Evolutionary conservation across 1,139 yeast genomes (phyloP).

Genomic region (Hyphopichia buzzinii): DNA sequence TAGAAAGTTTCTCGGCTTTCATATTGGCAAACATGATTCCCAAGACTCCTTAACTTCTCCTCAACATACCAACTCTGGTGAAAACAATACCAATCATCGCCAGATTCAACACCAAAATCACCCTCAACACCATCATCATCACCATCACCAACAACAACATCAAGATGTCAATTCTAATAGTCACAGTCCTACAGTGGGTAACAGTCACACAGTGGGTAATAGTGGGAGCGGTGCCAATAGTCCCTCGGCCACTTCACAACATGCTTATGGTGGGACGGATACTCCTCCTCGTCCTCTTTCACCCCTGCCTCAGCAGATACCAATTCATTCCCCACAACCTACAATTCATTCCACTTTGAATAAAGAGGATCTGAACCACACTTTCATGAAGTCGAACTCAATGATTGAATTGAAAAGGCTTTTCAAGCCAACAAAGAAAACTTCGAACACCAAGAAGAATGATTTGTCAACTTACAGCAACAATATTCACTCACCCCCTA

Average conservation of each 20-base stretch:
- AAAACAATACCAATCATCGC: conserved; percentile 11
- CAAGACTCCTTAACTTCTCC: conserved; percentile 36
- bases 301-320: conserved; percentile 7
- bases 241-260: neutral
- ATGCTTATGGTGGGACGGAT: conserved; percentile 3
- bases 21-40: conserved; percentile 40
- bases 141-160: conserved; percentile 3
- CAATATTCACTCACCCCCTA: conserved; percentile 33
- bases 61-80: conserved; percentile 26
- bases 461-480: conserved; percentile 18
- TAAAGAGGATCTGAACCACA: conserved; percentile 29
- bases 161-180: neutral
- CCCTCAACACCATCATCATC: conserved; percentile 1
- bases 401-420: conserved; percentile 43
- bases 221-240: neutral
- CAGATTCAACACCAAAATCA: conserved; percentile 13
- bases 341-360: conserved; percentile 15
- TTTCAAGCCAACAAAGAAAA: conserved; percentile 41
- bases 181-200: neutral
- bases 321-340: conserved; percentile 15
- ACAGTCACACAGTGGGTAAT: neutral
- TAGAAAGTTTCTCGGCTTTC: conserved; percentile 35
- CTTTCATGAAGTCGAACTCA: conserved; percentile 34
- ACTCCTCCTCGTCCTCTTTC: conserved; percentile 3
- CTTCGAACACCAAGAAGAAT: conserved; percentile 19